phyloP scores from a whole-genome alignment of 208 protist species.

The Naegleria fowleri region DNA sequence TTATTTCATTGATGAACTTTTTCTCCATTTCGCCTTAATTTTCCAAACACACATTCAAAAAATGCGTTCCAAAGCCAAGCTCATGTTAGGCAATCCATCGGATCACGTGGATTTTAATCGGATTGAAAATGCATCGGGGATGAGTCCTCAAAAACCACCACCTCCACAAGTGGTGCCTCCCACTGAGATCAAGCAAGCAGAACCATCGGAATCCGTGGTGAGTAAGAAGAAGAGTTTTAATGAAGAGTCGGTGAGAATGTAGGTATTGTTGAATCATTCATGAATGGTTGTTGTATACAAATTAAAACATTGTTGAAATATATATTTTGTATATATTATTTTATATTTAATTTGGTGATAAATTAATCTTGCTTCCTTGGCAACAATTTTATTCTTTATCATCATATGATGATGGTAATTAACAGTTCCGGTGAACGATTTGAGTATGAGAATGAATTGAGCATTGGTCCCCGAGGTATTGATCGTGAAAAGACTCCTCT shows the following conservation, averaged over 20 bases:
- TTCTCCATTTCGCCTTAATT: too few relatives aligned
- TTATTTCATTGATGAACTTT: too few relatives aligned
- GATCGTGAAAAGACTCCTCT: neutral
- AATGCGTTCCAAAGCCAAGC: neutral
- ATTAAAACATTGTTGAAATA: neutral
- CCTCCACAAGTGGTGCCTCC: neutral
- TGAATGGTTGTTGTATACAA: neutral
- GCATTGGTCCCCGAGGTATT: neutral
- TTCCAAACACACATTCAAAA: too few relatives aligned
- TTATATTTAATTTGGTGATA: neutral
- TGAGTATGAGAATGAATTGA: constrained; percentile 3
- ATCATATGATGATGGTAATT: too few relatives aligned
- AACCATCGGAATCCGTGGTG: neutral
- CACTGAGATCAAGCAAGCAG: too few relatives aligned
- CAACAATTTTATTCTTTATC: too few relatives aligned
- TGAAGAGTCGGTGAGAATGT: neutral
- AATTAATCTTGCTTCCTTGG: too few relatives aligned
- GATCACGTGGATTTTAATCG: neutral
- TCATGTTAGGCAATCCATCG: neutral
- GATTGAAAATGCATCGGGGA: neutral
- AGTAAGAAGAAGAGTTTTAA: constrained; percentile 18
- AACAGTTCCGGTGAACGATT: neutral
- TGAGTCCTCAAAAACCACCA: neutral
- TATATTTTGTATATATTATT: neutral
- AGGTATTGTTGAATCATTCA: neutral